phyloP scores from a whole-genome alignment of 1,284 basidiomycete species.

The Ganoderma meredithae region DNA sequence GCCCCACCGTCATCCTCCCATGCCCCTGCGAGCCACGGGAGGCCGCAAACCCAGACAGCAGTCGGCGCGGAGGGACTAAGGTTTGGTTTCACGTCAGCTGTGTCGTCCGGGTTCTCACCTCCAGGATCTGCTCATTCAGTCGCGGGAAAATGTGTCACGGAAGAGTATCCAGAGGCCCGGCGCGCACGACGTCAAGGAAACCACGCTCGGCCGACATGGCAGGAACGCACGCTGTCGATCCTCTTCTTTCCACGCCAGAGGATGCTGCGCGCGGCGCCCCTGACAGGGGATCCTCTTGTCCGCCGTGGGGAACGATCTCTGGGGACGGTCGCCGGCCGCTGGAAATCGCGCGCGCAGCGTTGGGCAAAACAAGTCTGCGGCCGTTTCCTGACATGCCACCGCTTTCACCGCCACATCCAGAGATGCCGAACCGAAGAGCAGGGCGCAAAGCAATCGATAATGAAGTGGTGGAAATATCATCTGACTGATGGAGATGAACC shows the following conservation, averaged over 20 bases:
- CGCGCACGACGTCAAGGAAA: conserved; percentile 19
- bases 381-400: conserved; percentile 30
- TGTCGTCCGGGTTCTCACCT: conserved; percentile 14
- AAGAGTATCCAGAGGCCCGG: conserved; percentile 11
- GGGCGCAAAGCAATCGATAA: conserved; percentile 7
- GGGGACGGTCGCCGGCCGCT: neutral
- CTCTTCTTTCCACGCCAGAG: conserved; percentile 2
- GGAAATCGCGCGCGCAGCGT: conserved; percentile 1
- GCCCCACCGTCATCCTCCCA: conserved; percentile 14
- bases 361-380: conserved; percentile 10
- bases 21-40: conserved; percentile 7
- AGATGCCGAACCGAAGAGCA: conserved; percentile 8
- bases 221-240: conserved; percentile 14
- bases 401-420: conserved; percentile 27
- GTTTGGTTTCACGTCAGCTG: conserved; percentile 32
- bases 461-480: conserved; percentile 32
- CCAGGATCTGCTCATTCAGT: conserved; percentile 19
- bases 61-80: conserved; percentile 20
- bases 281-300: conserved; percentile 6
- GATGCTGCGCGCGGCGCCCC: neutral
- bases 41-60: conserved; percentile 13
- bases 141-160: conserved; percentile 15
- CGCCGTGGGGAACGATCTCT: neutral
- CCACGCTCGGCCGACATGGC: conserved; percentile 11
- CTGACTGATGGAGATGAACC: conserved; percentile 27